phyloP scores from a whole-genome alignment of 192 early-diverging fungal genomes.

The Neocallimastix lanati region DNA sequence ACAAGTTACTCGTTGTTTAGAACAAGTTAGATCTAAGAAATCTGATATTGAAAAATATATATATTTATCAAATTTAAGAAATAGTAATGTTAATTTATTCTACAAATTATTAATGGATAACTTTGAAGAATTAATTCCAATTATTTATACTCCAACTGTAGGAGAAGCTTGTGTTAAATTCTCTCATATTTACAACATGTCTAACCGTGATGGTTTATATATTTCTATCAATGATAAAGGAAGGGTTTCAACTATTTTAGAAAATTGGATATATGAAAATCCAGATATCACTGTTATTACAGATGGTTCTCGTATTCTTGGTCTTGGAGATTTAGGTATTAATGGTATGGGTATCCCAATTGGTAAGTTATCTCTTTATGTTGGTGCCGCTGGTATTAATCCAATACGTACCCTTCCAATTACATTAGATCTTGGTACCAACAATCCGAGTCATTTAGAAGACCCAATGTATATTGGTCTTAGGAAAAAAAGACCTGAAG shows the following conservation, averaged over 20 bases:
- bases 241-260: slow-evolving; percentile 54
- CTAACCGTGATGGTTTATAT: slow-evolving; percentile 66
- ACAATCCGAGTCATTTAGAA: slow-evolving; percentile 57
- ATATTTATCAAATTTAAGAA: slow-evolving; percentile 66
- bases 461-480: slow-evolving; percentile 84
- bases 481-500: slow-evolving; percentile 39
- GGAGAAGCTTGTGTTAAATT: slow-evolving; percentile 70
- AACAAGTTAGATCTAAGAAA: slow-evolving; percentile 46
- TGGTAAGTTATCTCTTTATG: slow-evolving; percentile 86
- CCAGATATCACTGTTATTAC: slow-evolving; percentile 72
- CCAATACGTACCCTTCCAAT: slow-evolving; percentile 77
- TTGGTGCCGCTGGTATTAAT: slow-evolving; percentile 67
- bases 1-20: slow-evolving; percentile 56
- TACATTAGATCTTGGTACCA: slow-evolving; percentile 78
- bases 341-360: slow-evolving; percentile 92
- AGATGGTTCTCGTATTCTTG: slow-evolving; percentile 84
- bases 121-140: slow-evolving; percentile 54
- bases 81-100: slow-evolving; percentile 63
- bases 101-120: slow-evolving; percentile 61
- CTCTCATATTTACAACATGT: slow-evolving; percentile 71
- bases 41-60: slow-evolving; percentile 64
- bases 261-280: slow-evolving; percentile 51
- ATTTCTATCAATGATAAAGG: slow-evolving; percentile 56
- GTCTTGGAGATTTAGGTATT: slow-evolving; percentile 84
- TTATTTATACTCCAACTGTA: slow-evolving; percentile 74